Base-by-base conservation (phyloP, 257 asterid species). In the Nicotiana sylvestris region DNA sequence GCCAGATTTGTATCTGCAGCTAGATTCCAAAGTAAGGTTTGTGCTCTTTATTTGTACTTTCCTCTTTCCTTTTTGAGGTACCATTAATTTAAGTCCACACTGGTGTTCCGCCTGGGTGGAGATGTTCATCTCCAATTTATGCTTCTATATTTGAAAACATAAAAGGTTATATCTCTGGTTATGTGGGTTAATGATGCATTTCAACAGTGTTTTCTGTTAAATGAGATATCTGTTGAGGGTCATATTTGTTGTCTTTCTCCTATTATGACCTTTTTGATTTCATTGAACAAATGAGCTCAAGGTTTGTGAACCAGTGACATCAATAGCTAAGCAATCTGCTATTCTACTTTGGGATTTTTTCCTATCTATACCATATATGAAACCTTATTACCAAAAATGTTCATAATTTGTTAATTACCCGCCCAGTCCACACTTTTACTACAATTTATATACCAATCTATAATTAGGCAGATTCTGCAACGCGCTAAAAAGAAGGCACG, bases 11-110 rank as follows among this genome's bases (percentile, higher is more conserved):
- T 69, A 4, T n/a, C n/a, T 9, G 57, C 57, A 69, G 35, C 78
- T 70, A 39, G 78, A 70, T 70, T 70, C 78, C 35, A 43, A 70
- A 60, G 60, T 55, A 55, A 55, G 60, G 60, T 55, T 55, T 55
- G n/a, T 55, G 21, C 60, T 55, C 60, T 6, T 53, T 13, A 53
- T 18, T 55, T 15, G 60, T 15, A 15, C 60, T 13, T 43, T 8
- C 2, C 51, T 43, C 51, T 55, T 55, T 55, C 18, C 60, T 15
- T 55, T 16, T 55, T 55, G 18, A 55, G 21, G 60, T 55, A 55
- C 60, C 18, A 55, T 4, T 55, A 55, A 55, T 4, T 15, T 1
- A 55, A 55, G 21, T 55, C 17, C 30, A 35, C 30, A 35, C 10
- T 17, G 55, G 76, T 35, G 39, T 17, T 55, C 18, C 18, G 18